These are phyloP conservation scores for Plasmodium blacklocki DNA, from an alignment of 169 alveolate species.

Conservation along the genomic window DNA sequence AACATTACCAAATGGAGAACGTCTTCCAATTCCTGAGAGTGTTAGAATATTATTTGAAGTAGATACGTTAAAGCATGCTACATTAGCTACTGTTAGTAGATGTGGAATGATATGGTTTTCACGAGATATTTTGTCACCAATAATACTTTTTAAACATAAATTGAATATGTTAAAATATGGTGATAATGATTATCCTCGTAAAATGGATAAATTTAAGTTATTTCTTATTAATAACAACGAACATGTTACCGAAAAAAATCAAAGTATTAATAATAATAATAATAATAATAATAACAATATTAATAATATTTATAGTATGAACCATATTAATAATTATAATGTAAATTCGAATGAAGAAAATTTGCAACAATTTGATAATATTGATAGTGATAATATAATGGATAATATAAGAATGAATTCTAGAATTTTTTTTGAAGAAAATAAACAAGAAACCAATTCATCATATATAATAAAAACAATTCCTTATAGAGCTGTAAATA, in stretches of 20 bases:
- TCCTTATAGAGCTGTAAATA: conserved; percentile 55
- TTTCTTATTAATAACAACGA: conserved; percentile 12
- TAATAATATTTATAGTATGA: neutral
- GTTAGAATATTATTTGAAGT: conserved; percentile 92
- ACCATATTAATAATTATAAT: no score
- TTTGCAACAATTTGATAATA: no score
- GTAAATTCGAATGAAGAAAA: no score
- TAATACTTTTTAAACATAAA: conserved; percentile 86
- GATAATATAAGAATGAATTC: conserved; percentile 44
- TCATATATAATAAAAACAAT: conserved; percentile 26
- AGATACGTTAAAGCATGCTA: conserved; percentile 96
- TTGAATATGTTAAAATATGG: conserved; percentile 89
- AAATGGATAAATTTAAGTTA: conserved; percentile 50
- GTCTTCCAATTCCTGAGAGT: conserved; percentile 93
- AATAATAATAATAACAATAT: neutral
- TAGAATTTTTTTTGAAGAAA: conserved; percentile 48
- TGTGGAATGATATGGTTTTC: conserved; percentile 99
- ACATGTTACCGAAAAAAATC: neutral
- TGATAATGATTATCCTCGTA: conserved; percentile 84
- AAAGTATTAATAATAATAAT: conserved; percentile 1
- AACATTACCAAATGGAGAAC: conserved; percentile 98
- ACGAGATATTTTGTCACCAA: conserved; percentile 90
- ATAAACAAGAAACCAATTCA: conserved; percentile 35
- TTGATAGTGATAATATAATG: conserved; percentile 23
- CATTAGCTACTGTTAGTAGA: conserved; percentile 98